Base-by-base conservation (phyloP, 2,329 filamentous ascomycete species). In the Xylariales sp. region DNA sequence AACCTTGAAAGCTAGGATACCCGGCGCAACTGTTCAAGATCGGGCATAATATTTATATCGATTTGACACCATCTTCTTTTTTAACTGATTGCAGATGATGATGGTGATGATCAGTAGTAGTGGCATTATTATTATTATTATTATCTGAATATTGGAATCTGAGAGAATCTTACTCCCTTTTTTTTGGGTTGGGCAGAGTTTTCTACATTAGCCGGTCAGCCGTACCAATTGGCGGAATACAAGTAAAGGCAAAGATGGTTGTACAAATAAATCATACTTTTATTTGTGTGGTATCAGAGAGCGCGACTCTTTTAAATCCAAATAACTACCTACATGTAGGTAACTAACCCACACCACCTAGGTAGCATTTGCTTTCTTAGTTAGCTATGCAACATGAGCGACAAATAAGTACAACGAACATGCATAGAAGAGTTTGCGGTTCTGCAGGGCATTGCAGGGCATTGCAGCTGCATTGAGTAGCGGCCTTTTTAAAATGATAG, bases 1-100 rank as follows among this genome's bases (percentile, higher is more conserved):
- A 53, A 39, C 57, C 63, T 56, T 55, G 50, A 49, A 50, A 50
- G 59, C 18, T 34, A 23, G 59, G 54, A 62, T 65, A 32, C 52
- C 57, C 63, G 39, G 39, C 54, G 7, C 39, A 55, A 56, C 36
- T 10, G 18, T 43, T 55, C 10, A 7, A 41, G 36, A 43, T 23
- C 23, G n/a, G 18, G 53, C 36, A 43, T 55, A 45, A 56, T 43
- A 55, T 10, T 18, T 56, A 36, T 56, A 56, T 56, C 23, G 23
- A 56, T 14, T 45, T 39, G 8, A 56, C 54, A 56, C 54, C 54
- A 45, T 45, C 36, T 53, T 53, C 30, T 18, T 18, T 14, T 16
- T 50, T 28, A 12, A 41, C 12, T 41, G 39, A 41, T 41, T 4
- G 39, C 10, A 34, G 32, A 5, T 34, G 23, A 23, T 23, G 23